A percentile compares a stretch with the other conserved stretches of the same genome.
phyloP scores from a whole-genome alignment of 306 rosid species.

The Pyrus bretschneideri region DNA sequence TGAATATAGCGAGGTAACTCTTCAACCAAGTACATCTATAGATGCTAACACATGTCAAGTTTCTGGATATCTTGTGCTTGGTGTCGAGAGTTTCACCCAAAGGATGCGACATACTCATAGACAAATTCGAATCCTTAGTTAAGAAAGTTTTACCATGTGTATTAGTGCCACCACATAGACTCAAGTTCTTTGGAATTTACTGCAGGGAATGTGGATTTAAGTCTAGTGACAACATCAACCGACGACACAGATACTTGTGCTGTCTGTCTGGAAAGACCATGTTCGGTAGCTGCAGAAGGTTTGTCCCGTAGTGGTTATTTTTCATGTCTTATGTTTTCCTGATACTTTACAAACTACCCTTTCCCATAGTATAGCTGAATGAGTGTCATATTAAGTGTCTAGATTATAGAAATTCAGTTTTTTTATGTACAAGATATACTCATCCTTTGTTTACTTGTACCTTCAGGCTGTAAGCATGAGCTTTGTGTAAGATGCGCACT shows the following conservation, averaged over 20 bases:
- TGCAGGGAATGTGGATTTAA: constrained; percentile 84
- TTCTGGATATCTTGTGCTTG: neutral
- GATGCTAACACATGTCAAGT: neutral
- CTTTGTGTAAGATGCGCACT: constrained; percentile 93
- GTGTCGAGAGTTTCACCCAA: neutral
- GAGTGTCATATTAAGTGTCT: neutral
- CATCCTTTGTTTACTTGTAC: constrained; percentile 15
- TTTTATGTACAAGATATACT: neutral
- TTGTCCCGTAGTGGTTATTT: neutral
- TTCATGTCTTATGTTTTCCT: neutral
- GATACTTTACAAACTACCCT: neutral
- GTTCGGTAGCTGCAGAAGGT: constrained; percentile 94
- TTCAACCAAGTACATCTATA: neutral
- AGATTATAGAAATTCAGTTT: neutral
- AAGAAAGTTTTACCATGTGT: neutral
- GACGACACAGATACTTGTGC: constrained; percentile 75
- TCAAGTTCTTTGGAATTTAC: constrained; percentile 14
- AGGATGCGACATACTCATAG: neutral
- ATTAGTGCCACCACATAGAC: neutral
- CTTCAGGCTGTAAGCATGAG: constrained; percentile 81
- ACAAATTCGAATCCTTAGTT: neutral
- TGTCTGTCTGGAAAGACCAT: constrained; percentile 86
- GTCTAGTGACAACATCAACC: constrained; percentile 41
- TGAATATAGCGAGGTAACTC: constrained; percentile 84
- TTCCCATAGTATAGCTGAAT: neutral